Conservation (phyloP, 2,329 filamentous ascomycete species). For the Gyromitra esculenta region DNA sequence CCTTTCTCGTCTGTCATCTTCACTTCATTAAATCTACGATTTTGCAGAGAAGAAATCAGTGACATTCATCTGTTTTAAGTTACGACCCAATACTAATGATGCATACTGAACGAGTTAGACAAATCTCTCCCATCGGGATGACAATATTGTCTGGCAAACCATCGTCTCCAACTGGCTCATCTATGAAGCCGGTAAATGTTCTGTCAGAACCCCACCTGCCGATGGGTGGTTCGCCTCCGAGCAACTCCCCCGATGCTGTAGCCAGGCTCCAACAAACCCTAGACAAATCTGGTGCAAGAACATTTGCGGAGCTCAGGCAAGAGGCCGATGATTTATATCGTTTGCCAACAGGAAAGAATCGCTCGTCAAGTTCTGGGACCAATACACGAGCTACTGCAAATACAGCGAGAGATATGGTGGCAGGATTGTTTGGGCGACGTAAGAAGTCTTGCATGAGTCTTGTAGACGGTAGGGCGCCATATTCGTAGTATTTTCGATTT, state of each 20-base stretch:
- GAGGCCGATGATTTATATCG: background rate
- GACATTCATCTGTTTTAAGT: background rate
- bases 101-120: background rate
- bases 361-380: background rate
- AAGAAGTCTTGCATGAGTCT: conserved; percentile 23
- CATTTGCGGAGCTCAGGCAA: background rate
- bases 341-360: background rate
- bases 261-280: conserved; percentile 28
- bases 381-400: conserved; percentile 3
- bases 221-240: background rate
- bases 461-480: background rate
- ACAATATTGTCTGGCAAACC: conserved; percentile 10
- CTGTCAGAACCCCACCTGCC: conserved; percentile 22
- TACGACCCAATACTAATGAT: background rate
- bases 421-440: conserved; percentile 20
- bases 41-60: background rate
- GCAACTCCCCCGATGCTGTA: background rate
- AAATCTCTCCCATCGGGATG: conserved; percentile 5
- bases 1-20: background rate
- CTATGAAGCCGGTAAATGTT: conserved; percentile 28
- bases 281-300: conserved; percentile 18
- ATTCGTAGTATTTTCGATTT: background rate
- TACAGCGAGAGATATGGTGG: conserved; percentile 19
- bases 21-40: background rate
- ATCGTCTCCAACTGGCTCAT: conserved; percentile 3